Conservation (phyloP, 495 filamentous ascomycete species). For the Neurospora terricola region DNA sequence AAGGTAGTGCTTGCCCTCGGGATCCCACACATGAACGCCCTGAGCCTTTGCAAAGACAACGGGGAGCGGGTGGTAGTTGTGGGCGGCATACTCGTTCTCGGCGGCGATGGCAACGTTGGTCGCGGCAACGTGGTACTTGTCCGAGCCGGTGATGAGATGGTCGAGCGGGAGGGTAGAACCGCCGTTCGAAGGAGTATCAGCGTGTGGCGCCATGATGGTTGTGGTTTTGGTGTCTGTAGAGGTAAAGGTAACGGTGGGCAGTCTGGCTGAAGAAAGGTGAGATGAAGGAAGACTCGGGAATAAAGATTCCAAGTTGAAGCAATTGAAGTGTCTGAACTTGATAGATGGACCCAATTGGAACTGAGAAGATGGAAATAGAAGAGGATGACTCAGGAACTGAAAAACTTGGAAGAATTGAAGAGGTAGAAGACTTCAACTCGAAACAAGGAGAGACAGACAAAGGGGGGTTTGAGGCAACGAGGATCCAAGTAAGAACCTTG, state of each 20-base stretch:
- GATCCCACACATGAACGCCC: conserved; percentile 90
- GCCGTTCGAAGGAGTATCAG: conserved; percentile 21
- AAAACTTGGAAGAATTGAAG: background rate
- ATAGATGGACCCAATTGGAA: background rate
- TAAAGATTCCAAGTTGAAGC: background rate
- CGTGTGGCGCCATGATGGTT: conserved; percentile 48
- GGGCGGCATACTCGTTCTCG: conserved; percentile 80
- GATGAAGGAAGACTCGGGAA: background rate
- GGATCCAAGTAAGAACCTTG: background rate
- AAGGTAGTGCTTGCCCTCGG: conserved; percentile 92
- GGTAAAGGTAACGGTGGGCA: background rate
- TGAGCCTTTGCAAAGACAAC: conserved; percentile 78
- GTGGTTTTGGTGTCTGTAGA: background rate
- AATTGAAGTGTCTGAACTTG: background rate
- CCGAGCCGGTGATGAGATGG: conserved; percentile 22
- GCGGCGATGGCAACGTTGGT: conserved; percentile 68
- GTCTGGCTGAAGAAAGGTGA: background rate
- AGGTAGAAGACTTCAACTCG: background rate
- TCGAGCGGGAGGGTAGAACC: conserved; percentile 19
- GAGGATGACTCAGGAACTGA: background rate
- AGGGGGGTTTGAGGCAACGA: background rate
- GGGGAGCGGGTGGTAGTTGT: conserved; percentile 98
- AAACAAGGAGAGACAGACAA: background rate
- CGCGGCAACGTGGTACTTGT: conserved; percentile 67
- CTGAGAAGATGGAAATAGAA: background rate